Conservation (phyloP, 345 rosid species). For the Hibiscus tridactylites region DNA sequence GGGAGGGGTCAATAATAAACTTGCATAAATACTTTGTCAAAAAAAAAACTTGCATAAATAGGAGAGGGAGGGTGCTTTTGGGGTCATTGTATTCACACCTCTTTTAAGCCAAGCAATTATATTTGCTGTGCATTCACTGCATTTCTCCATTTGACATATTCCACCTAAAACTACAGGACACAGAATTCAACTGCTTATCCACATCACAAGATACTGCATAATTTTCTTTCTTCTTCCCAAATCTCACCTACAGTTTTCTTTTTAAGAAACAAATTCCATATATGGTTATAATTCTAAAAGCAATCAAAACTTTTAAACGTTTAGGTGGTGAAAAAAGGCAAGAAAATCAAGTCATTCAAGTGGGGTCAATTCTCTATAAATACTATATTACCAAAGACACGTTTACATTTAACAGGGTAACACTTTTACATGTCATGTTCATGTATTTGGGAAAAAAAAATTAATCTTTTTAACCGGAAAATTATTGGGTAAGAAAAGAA, state of each 20-base stretch:
- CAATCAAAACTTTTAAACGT: slow-evolving; percentile 1
- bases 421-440: background rate
- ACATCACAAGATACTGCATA: background rate
- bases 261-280: background rate
- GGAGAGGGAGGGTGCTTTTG: background rate
- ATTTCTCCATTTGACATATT: background rate
- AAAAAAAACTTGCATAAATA: background rate
- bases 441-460: background rate
- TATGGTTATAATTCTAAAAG: background rate
- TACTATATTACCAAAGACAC: background rate
- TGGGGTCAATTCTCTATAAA: background rate
- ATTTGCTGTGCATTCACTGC: background rate
- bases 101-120: slow-evolving; percentile 21
- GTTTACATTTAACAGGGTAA: background rate
- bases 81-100: slow-evolving; percentile 24
- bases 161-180: slow-evolving; percentile 19
- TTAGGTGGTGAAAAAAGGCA: background rate
- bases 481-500: background rate
- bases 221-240: background rate
- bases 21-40: no score
- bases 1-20: no score
- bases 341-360: slow-evolving; percentile 17
- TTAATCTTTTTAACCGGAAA: background rate
- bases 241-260: background rate
- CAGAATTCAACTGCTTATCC: background rate